Evolutionary conservation across 202 grass and related monocot species (phyloP).

Genomic region (Schoenoplectus triqueter): DNA sequence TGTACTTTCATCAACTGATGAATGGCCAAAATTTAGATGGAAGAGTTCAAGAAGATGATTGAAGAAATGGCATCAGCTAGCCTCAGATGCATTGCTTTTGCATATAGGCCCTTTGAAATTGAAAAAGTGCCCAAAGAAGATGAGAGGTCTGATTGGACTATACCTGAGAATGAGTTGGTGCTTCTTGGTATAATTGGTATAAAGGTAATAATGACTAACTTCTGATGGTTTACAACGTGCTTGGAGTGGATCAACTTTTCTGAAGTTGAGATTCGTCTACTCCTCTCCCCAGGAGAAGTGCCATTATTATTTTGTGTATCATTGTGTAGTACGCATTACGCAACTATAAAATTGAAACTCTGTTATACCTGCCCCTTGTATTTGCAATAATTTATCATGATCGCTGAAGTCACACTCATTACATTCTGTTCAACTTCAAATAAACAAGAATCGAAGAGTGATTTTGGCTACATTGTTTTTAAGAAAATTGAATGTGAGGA

Average conservation of each 20-base stretch:
- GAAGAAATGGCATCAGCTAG: conserved; percentile 82
- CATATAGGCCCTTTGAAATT: conserved; percentile 62
- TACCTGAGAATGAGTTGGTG: conserved; percentile 80
- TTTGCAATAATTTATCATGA: not conserved
- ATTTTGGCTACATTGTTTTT: not conserved
- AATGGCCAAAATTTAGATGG: conserved; percentile 49
- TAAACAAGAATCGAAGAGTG: not conserved
- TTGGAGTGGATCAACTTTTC: not conserved
- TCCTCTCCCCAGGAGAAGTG: not conserved
- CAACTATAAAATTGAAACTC: not conserved
- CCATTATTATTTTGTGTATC: not conserved
- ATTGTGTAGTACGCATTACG: not conserved
- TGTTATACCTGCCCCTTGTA: not conserved
- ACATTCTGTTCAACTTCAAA: not conserved
- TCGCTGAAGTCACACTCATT: conserved; percentile 5
- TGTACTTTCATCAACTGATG: not conserved
- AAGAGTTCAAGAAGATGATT: conserved; percentile 75
- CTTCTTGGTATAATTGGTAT: conserved; percentile 85
- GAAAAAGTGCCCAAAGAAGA: conserved; percentile 78
- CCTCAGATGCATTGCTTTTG: conserved; percentile 89
- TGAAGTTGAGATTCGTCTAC: not conserved
- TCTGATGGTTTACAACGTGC: not conserved
- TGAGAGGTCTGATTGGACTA: conserved; percentile 64
- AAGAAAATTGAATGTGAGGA: not conserved
- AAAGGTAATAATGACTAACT: conserved; percentile 54